These are phyloP conservation scores for Colletotrichum sojae DNA, from an alignment of 2,329 filamentous ascomycete species.

Conservation along the genomic window DNA sequence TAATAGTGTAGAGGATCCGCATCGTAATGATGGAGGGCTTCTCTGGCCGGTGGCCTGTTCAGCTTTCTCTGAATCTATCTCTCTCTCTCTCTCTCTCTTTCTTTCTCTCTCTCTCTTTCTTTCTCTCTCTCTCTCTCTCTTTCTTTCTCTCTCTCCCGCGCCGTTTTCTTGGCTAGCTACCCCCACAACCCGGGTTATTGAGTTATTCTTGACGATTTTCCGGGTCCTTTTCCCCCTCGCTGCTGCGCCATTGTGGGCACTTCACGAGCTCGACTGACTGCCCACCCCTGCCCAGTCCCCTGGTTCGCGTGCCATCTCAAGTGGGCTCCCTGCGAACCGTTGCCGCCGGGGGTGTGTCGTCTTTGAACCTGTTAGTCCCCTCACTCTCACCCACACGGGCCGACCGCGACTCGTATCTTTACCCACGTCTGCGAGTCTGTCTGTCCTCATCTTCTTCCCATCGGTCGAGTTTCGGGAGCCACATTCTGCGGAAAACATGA, in stretches of 20 bases:
- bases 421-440: not conserved
- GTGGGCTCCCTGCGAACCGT: constrained; percentile 22
- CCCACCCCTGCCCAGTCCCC: constrained; percentile 12
- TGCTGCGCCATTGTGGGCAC: not conserved
- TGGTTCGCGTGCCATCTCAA: constrained; percentile 12
- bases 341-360: not conserved
- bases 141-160: not conserved
- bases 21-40: too few relatives aligned
- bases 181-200: not conserved
- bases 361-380: constrained; percentile 23
- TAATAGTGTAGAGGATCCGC: too few relatives aligned
- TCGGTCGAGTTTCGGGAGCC: not conserved
- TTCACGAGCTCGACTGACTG: constrained; percentile 2
- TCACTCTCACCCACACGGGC: constrained; percentile 4
- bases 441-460: constrained; percentile 1
- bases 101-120: too few relatives aligned
- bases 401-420: constrained; percentile 20
- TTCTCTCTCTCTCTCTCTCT: too few relatives aligned
- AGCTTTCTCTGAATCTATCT: too few relatives aligned
- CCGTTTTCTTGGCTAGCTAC: too few relatives aligned
- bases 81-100: too few relatives aligned
- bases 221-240: not conserved
- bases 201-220: constrained; percentile 10
- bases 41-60: too few relatives aligned
- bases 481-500: constrained; percentile 21